Evolutionary conservation across 225 moss, liverwort and hornwort genomes (phyloP).

Genomic region (Lunularia cruciata): DNA sequence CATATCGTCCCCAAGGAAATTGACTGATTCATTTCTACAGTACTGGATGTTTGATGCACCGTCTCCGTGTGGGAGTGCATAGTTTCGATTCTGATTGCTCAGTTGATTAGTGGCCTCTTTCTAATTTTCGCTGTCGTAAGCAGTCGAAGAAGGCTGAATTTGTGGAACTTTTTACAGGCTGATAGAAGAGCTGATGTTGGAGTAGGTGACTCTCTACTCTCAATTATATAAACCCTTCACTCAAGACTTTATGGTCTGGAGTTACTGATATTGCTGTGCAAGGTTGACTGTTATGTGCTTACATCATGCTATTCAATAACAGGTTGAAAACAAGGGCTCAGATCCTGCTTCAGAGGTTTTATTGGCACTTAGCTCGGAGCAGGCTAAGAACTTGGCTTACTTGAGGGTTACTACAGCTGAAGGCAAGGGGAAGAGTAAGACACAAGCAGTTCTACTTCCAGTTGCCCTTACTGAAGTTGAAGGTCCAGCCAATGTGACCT

Average conservation of each 20-base stretch:
- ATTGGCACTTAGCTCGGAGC: slow-evolving; percentile 50
- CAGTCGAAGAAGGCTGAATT: too few relatives aligned
- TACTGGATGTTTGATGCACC: too few relatives aligned
- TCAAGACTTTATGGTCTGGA: background rate
- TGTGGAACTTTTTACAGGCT: background rate
- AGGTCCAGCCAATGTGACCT: slow-evolving; percentile 40
- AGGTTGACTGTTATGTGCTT: background rate
- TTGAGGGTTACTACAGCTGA: slow-evolving; percentile 58
- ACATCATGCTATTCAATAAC: background rate
- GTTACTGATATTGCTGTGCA: too few relatives aligned
- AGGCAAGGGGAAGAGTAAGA: slow-evolving; percentile 67
- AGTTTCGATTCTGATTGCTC: too few relatives aligned
- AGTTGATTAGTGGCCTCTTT: too few relatives aligned
- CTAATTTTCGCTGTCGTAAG: too few relatives aligned
- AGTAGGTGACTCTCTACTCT: background rate
- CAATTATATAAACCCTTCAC: too few relatives aligned
- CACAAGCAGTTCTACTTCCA: slow-evolving; percentile 37
- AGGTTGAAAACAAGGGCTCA: slow-evolving; percentile 64
- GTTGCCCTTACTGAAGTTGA: slow-evolving; percentile 41
- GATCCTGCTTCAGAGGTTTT: slow-evolving; percentile 58
- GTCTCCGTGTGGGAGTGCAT: too few relatives aligned
- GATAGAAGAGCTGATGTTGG: background rate
- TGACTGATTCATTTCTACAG: too few relatives aligned
- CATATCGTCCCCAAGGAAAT: background rate
- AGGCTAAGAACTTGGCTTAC: slow-evolving; percentile 62